Evolutionary conservation across 768 basidiomycete species (phyloP), one percentile per base, ranked within the genome.

Genomic region (Filobasidium wieringae): DNA sequence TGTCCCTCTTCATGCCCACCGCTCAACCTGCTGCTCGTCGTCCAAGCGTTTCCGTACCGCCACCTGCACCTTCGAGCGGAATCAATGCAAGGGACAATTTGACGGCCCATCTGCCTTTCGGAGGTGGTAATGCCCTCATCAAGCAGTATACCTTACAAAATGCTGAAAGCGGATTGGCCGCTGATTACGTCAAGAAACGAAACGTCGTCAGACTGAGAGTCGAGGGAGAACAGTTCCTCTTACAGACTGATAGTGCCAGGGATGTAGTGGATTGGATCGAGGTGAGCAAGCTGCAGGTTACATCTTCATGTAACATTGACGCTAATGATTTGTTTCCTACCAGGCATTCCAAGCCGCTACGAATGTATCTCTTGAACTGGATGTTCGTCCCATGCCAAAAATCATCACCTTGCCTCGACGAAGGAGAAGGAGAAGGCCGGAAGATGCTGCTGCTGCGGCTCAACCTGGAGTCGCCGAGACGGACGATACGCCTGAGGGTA

Each of bases 251-350:
- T 51, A 84, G 87, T 68, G 84, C 90, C 36, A 79, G 82, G 41
- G 82, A 83, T 27, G 92, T 96, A 1, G 88, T 97, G 55, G 82
- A 85, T 54, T 92, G 93, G 90, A 92, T 99, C 61, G 93, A 99
- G 83, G 88, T 89, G 64, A 57, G 77, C 67, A 7, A 22, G 15
- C n/a, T 4, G 15, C 6, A 27, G 0, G 17, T 30, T 4, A 19
- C 15, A 39, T 26, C 8, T 22, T 45, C 19, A 47, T n/a, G 14
- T 24, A 39, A 30, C 9, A 31, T 29, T 43, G 2, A 12, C n/a
- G 2, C 4, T n/a, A 41, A 6, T 24, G 14, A 34, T 50, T 52
- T 45, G 27, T 32, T 1, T 14, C 37, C 34, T 39, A 40, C 59
- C n/a, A 89, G 86, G 86, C 82, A 11, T 79, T 97, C 60, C 92